Evolutionary conservation across 257 asterid genomes (phyloP), one percentile per base, ranked within the genome.

Genomic region (Primulina huaijiensis): DNA sequence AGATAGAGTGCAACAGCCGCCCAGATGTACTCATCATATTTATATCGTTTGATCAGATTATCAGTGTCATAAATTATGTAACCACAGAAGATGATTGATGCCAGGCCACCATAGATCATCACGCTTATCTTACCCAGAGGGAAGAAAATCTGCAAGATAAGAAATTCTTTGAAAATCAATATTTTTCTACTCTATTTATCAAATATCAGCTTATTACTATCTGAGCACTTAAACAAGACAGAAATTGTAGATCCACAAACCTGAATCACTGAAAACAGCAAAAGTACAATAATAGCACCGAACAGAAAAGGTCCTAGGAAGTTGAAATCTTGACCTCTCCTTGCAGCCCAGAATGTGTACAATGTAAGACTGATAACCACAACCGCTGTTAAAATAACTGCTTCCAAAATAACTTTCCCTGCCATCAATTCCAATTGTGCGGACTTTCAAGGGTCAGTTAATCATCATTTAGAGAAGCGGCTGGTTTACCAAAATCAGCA

Each of bases 311-410:
- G 93, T 1, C 62, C 77, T 0, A 90, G 78, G 78, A 84, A 90
- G 64, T 37, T 68, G 74, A 86, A 88, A 60, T 85, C 92, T 0
- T 83, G 83, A 64, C 93, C 95, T 68, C 82, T 83, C 72, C 37
- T 85, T 7, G 93, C 87, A 1, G 97, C 95, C 94, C 93, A 88
- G 74, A 88, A 88, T 67, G 95, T 85, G 88, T 83, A 90, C 8
- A 78, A 11, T 5, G 87, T 85, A 27, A 90, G 89, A 68, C 82
- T 65, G 10, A 90, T 9, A 7, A 88, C 87, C 78, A 86, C 88
- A 25, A 74, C 82, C 12, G 83, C 53, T 3, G 92, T 88, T 63
- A 88, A 65, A 1, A 78, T 69, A 0, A 63, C 83, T 0, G 93
- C 53, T 81, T 90, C 92, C 68, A 88, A 69, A 16, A 88, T 74